A percentile compares a stretch with the other conserved stretches of the same genome.
Evolutionary conservation across 1,284 basidiomycete species (phyloP).

Genomic region (Trichosporon ovoides): DNA sequence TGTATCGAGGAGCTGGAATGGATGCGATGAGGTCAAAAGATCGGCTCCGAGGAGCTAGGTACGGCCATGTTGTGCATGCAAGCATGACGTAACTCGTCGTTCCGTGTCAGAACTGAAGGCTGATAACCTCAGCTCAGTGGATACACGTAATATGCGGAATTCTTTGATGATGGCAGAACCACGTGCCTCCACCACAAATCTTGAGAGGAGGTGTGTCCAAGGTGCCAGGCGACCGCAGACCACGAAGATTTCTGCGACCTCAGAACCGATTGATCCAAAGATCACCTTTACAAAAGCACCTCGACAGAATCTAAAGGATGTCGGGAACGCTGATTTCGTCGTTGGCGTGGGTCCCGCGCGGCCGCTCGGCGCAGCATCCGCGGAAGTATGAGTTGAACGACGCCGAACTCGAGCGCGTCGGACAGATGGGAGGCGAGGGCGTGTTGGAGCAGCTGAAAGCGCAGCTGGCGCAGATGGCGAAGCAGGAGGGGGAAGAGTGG

Average conservation of each 20-base stretch:
- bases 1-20: neutral
- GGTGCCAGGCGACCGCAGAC: neutral
- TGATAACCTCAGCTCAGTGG: neutral
- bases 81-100: neutral
- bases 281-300: neutral
- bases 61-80: too few species aligned
- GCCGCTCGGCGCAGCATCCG: conserved; percentile 70
- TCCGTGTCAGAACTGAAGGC: neutral
- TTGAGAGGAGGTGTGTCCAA: neutral
- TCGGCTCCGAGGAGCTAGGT: neutral
- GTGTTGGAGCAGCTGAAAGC: conserved; percentile 77
- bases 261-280: neutral
- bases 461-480: conserved; percentile 68
- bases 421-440: conserved; percentile 72
- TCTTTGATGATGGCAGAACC: neutral
- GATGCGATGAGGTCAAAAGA: neutral
- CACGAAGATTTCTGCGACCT: neutral
- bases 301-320: conserved; percentile 27
- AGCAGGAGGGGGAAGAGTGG: conserved; percentile 49
- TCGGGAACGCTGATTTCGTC: conserved; percentile 54
- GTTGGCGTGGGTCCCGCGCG: conserved; percentile 71
- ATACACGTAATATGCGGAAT: neutral
- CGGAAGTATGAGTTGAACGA: conserved; percentile 87
- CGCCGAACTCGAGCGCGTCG: conserved; percentile 82
- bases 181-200: conserved; percentile 7